phyloP scores from a whole-genome alignment of 805 yeast genomes.

The Teunomyces cretensis region DNA sequence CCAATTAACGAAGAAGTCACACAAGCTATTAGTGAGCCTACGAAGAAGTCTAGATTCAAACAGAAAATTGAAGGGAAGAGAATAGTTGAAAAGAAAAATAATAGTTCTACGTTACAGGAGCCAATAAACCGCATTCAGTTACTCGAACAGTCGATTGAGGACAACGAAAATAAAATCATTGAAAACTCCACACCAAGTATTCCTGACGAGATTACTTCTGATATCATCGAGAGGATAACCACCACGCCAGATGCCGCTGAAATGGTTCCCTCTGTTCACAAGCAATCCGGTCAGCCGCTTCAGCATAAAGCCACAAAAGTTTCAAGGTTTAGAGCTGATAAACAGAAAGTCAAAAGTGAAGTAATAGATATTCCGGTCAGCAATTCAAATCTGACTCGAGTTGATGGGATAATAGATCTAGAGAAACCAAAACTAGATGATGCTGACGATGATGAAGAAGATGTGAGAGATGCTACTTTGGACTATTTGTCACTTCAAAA shows the following conservation, averaged over 20 bases:
- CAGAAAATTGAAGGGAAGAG: neutral
- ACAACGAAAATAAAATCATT: slow-evolving; percentile 11
- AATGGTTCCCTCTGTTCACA: neutral
- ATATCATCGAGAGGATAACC: slow-evolving; percentile 5
- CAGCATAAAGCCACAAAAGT: slow-evolving; percentile 5
- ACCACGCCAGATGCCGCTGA: no score
- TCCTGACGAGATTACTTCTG: slow-evolving; percentile 1
- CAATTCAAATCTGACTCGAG: neutral
- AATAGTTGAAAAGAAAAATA: neutral
- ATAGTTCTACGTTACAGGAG: neutral
- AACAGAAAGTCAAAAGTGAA: neutral
- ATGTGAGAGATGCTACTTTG: slow-evolving; percentile 23
- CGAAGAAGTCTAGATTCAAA: neutral
- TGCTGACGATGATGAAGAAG: slow-evolving; percentile 3
- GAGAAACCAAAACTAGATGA: slow-evolving; percentile 19
- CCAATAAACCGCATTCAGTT: slow-evolving; percentile 12
- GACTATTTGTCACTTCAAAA: slow-evolving; percentile 43
- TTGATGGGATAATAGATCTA: slow-evolving; percentile 10
- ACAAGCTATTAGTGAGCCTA: neutral
- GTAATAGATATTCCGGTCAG: neutral
- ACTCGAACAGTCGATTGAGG: slow-evolving; percentile 13
- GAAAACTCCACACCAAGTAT: neutral
- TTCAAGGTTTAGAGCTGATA: slow-evolving; percentile 12
- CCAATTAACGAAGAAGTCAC: neutral
- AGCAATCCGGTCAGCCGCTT: neutral